phyloP scores from a whole-genome alignment of 2,329 filamentous ascomycete genomes.

The Arthrobotrys conoides region DNA sequence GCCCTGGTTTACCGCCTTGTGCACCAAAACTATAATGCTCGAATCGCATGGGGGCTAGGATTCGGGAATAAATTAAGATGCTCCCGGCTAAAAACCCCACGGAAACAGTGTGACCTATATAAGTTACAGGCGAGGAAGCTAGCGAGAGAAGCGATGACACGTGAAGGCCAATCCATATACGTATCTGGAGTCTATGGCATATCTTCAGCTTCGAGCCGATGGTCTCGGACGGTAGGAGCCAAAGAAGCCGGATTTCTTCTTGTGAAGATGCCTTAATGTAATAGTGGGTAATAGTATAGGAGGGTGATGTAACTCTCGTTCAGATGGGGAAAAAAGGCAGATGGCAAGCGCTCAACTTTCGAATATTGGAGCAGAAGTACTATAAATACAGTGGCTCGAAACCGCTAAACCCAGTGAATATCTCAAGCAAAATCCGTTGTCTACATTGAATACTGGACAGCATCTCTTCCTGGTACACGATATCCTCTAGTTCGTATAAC shows the following conservation, averaged over 20 bases:
- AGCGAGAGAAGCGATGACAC: slow-evolving; percentile 40
- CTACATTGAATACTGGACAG: background rate
- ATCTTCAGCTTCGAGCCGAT: background rate
- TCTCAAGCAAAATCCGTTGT: background rate
- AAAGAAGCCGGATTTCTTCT: background rate
- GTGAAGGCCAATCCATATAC: slow-evolving; percentile 5
- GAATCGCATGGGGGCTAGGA: slow-evolving; percentile 25
- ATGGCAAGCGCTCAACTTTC: background rate
- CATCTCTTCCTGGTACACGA: background rate
- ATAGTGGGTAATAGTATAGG: background rate
- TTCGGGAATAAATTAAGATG: slow-evolving; percentile 35
- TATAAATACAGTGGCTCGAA: slow-evolving; percentile 21
- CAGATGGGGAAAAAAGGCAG: background rate
- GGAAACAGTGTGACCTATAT: background rate
- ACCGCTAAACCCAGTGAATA: background rate
- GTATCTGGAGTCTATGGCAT: background rate
- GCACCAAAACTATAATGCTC: background rate
- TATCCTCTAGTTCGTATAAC: background rate
- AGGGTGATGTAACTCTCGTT: background rate
- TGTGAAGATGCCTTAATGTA: background rate
- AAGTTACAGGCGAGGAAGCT: slow-evolving; percentile 22
- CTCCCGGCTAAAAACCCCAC: slow-evolving; percentile 25
- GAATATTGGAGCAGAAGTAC: background rate
- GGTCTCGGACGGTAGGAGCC: background rate
- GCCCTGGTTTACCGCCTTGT: slow-evolving; percentile 34